phyloP scores from a whole-genome alignment of 2,329 filamentous ascomycete species.

The Zymoseptoria passerinii region DNA sequence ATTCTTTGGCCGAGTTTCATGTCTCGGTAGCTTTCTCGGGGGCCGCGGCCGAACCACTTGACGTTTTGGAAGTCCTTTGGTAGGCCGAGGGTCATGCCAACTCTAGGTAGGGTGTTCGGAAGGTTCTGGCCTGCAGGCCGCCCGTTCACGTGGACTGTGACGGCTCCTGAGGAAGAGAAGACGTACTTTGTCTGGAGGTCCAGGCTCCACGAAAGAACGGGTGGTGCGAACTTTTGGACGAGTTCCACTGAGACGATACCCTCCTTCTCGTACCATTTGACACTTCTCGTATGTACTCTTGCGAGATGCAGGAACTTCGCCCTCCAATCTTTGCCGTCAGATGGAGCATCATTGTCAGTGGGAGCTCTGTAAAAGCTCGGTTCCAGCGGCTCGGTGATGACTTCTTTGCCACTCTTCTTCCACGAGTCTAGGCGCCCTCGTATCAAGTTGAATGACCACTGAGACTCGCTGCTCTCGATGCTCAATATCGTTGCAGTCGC shows the following conservation, averaged over 20 bases:
- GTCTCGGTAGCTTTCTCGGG: constrained; percentile 59
- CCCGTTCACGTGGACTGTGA: constrained; percentile 39
- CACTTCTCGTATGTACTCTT: constrained; percentile 12
- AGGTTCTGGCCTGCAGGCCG: constrained; percentile 34
- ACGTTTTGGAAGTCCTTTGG: constrained; percentile 40
- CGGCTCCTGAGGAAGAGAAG: constrained; percentile 38
- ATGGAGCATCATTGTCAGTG: constrained; percentile 56
- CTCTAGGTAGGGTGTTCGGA: constrained; percentile 51
- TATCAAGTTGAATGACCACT: constrained; percentile 18
- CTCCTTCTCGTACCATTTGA: constrained; percentile 7
- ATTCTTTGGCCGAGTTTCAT: constrained; percentile 52
- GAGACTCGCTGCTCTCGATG: constrained; percentile 1
- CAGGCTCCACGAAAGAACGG: constrained; percentile 53
- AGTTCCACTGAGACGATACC: constrained; percentile 11
- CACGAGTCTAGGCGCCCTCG: constrained; percentile 18
- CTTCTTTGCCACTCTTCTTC: constrained; percentile 17
- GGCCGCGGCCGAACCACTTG: constrained; percentile 56
- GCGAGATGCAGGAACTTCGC: constrained; percentile 16
- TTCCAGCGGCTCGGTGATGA: constrained; percentile 15
- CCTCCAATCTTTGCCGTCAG: constrained; percentile 51
- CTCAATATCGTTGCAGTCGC: constrained; percentile 3
- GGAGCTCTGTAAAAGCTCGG: constrained; percentile 52
- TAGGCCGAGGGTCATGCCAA: constrained; percentile 52
- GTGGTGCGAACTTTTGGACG: constrained; percentile 39
- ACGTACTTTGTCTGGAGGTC: constrained; percentile 42